Base-by-base conservation (phyloP, 768 basidiomycete genomes). In the Mycena sanguinolenta region DNA sequence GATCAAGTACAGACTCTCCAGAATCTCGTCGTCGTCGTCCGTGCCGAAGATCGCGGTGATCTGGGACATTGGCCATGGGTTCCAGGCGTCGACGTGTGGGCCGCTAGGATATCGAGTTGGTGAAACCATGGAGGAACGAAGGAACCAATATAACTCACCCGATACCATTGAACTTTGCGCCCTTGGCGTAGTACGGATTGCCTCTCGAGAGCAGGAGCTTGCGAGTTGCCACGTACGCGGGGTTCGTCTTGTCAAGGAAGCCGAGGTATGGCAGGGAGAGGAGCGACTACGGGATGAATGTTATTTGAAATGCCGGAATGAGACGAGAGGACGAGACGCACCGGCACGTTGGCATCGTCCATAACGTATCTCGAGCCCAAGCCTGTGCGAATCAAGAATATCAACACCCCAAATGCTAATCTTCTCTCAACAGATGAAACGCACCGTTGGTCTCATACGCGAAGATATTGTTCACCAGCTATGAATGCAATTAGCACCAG, bases 321-420 rank as follows among this genome's bases (percentile, higher is more conserved):
- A 39, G 39, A 12, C 16, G 44, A 23, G 44, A n/a, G 38, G 32
- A 4, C 9, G 10, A 46, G 6, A 77, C 90, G 74, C 77, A 93
- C 92, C 6, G 93, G 93, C 50, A 95, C 93, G 72, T 95, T 95
- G 8, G 93, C 93, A 73, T 95, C 93, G 73, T 94, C 93, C 93
- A 94, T 94, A 23, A 93, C 87, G 77, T 93, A 93, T 66, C 88
- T 82, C 12, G 89, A 86, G 42, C 93, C 91, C 58, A 91, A 85
- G 10, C 92, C 39, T 39, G 13, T 14, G 39, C 4, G 39, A 39
- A 39, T 14, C 39, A 39, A 17, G 8, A 14, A 10, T 39, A 39
- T 39, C 39, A 14, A 39, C 10, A 34, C 4, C 10, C 32, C 6
- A 10, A 4, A 39, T 39, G 39, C 36, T 38, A 38, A 38, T 38